A percentile compares a stretch with the other conserved stretches of the same genome.
phyloP scores from a whole-genome alignment of 768 basidiomycete species.

The Podaxis sp. region DNA sequence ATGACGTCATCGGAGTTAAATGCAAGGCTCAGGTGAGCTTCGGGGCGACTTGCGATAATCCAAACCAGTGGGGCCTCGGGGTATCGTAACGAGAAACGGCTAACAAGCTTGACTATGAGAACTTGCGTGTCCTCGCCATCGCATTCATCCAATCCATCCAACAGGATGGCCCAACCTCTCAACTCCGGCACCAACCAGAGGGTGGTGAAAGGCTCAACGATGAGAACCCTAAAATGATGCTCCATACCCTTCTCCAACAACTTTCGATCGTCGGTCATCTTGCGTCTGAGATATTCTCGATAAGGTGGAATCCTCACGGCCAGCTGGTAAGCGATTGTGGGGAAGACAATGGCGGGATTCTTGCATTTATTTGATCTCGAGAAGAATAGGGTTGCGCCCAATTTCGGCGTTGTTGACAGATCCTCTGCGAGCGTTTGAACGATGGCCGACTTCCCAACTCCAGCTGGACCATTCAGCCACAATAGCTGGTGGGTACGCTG shows the following conservation, averaged over 20 bases:
- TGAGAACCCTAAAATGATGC: background rate
- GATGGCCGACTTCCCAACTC: slow-evolving; percentile 4
- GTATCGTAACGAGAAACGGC: background rate
- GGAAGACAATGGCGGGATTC: background rate
- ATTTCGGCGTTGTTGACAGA: background rate
- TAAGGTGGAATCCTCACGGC: slow-evolving; percentile 1
- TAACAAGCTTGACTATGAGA: background rate
- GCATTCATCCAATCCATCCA: slow-evolving; percentile 8
- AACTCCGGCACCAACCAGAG: background rate
- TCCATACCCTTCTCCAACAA: slow-evolving; percentile 2
- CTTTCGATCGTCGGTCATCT: background rate
- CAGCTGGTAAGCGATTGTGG: slow-evolving; percentile 5
- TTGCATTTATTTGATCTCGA: background rate
- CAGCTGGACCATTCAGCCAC: slow-evolving; percentile 1
- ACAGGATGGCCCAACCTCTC: background rate
- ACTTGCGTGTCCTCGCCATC: background rate
- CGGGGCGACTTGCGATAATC: slow-evolving; percentile 1
- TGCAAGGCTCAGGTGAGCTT: background rate
- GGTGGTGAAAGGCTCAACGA: background rate
- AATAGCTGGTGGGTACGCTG: background rate
- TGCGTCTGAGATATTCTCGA: background rate
- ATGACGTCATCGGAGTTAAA: background rate
- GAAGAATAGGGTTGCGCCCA: slow-evolving; percentile 4
- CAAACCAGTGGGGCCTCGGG: background rate
- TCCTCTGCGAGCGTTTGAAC: slow-evolving; percentile 1